Evolutionary conservation across 805 yeast genomes (phyloP), one percentile per base, ranked within the genome.

Genomic region (Kuraishia floccosa): DNA sequence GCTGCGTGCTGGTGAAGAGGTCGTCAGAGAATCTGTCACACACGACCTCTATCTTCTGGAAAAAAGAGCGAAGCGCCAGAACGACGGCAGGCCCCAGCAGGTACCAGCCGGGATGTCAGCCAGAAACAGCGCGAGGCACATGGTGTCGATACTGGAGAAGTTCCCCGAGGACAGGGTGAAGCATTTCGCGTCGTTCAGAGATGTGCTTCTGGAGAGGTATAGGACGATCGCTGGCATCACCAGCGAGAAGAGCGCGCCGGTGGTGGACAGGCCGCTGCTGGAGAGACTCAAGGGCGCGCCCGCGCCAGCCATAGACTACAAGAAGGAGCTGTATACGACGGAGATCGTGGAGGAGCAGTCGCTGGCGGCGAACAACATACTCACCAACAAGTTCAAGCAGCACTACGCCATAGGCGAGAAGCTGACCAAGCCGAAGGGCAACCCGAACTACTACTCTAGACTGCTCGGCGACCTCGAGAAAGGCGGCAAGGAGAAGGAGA

Each of bases 381-480:
- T 65, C 35, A 67, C 64, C 34, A 76, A 76, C 47, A 75, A 76
- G 44, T 76, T 76, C 60, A 65, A 61, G 43, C 67, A 68, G 35
- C 72, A 72, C 45, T 82, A 81, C 49, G 60, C 67, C 37, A 65
- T 75, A 22, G 76, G 76, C 34, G 79, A 73, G 27, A 79, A 79
- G 47, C 54, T 86, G 40, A 54, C 72, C 44, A 63, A 54, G 41
- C 96, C 96, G n/a, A 76, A 77, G 44, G 95, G 95, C 2, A 82
- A 84, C 52, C 85, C 94, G 3, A 52, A 65, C 28, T 86, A 86
- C 48, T 86, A 86, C 46, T 68, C 64, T 25, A 66, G 91, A 45
- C 62, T 86, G 32, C 41, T 78, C 54, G 63, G 66, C 17, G 94
- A 84, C 49, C 67, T 86, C 25, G 62, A 66, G 36, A 44, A 44